These are phyloP conservation scores for Gentiana straminea DNA, from an alignment of 257 asterid genomes.

Conservation along the genomic window DNA sequence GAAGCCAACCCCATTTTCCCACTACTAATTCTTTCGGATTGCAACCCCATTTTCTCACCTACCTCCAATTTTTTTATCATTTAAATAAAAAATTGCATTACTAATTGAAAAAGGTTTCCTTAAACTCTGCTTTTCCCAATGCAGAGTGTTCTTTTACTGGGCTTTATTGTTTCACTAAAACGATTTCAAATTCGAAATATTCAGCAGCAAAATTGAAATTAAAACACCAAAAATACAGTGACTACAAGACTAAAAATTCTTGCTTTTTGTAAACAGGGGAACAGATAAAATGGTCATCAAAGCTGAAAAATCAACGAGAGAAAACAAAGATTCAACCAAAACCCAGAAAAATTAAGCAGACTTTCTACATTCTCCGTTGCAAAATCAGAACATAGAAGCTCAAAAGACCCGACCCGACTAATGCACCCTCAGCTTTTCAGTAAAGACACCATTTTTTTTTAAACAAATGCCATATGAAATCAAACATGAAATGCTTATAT, in stretches of 20 bases:
- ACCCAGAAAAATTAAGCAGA: slow-evolving; percentile 5
- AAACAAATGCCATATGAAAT: slow-evolving; percentile 3
- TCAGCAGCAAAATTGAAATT: not conserved
- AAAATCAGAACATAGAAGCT: slow-evolving; percentile 2
- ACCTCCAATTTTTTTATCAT: no score
- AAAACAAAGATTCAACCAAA: slow-evolving; percentile 1
- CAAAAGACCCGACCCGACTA: slow-evolving; percentile 3
- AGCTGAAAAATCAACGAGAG: not conserved
- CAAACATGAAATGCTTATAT: slow-evolving; percentile 6
- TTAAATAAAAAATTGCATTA: no score
- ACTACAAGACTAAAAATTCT: not conserved
- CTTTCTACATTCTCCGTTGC: slow-evolving; percentile 4
- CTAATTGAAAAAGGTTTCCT: no score
- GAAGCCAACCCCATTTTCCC: slow-evolving; percentile 43
- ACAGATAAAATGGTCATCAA: slow-evolving; percentile 1
- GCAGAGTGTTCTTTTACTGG: slow-evolving; percentile 9
- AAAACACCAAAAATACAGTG: not conserved
- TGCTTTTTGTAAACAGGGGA: no score
- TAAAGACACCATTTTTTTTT: not conserved
- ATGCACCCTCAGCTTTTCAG: slow-evolving; percentile 2
- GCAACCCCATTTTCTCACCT: no score
- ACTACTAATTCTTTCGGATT: slow-evolving; percentile 7
- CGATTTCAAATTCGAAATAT: no score
- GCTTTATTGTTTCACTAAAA: slow-evolving; percentile 15
- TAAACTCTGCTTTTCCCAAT: slow-evolving; percentile 2